These are phyloP conservation scores for Fraxinus pennsylvanica DNA, from an alignment of 257 asterid species.

Conservation along the genomic window DNA sequence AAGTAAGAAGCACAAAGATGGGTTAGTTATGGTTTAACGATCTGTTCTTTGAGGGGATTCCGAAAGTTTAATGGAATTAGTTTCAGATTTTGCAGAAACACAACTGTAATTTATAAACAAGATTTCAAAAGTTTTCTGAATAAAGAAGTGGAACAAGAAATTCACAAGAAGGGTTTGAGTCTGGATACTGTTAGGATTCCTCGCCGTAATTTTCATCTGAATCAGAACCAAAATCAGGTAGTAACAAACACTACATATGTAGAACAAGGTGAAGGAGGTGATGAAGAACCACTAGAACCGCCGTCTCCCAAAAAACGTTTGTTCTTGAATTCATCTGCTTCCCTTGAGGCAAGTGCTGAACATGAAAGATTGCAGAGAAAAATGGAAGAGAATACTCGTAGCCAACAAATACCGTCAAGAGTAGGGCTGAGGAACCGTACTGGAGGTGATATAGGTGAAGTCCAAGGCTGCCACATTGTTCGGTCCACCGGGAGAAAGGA, in stretches of 20 bases:
- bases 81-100: not conserved
- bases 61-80: not conserved
- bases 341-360: slow-evolving; percentile 45
- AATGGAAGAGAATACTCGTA: slow-evolving; percentile 28
- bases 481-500: slow-evolving; percentile 90
- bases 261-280: slow-evolving; percentile 31
- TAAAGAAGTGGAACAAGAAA: slow-evolving; percentile 69
- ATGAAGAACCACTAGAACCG: slow-evolving; percentile 13
- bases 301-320: slow-evolving; percentile 51
- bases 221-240: slow-evolving; percentile 33
- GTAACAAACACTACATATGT: slow-evolving; percentile 27
- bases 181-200: slow-evolving; percentile 84
- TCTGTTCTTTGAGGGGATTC: not conserved
- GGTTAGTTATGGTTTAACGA: slow-evolving; percentile 40
- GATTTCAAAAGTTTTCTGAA: not conserved
- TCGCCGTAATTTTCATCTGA: slow-evolving; percentile 33
- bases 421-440: not conserved
- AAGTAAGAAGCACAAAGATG: slow-evolving; percentile 30
- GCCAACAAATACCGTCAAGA: not conserved
- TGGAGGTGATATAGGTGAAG: slow-evolving; percentile 84
- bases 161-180: slow-evolving; percentile 51
- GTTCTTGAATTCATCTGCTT: slow-evolving; percentile 34
- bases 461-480: slow-evolving; percentile 95
- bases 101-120: not conserved
- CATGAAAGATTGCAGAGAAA: slow-evolving; percentile 65